phyloP scores from a whole-genome alignment of 1,284 basidiomycete species.

The Cryptococcus sp. region DNA sequence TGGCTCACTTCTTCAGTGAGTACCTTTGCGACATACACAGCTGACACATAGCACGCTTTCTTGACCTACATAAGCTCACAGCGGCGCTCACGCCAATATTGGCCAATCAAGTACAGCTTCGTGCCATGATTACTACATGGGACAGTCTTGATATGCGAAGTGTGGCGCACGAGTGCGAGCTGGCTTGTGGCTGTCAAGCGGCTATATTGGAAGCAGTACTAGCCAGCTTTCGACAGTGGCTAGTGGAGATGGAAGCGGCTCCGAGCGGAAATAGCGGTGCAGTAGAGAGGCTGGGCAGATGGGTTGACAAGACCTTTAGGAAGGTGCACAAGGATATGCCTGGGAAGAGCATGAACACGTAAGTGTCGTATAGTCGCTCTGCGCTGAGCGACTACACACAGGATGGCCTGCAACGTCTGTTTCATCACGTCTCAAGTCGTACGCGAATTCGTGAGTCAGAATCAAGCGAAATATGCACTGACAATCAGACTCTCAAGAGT shows the following conservation, averaged over 20 bases:
- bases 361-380: not conserved
- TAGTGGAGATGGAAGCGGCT: constrained; percentile 21
- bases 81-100: constrained; percentile 40
- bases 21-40: not conserved
- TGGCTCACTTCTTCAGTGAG: constrained; percentile 39
- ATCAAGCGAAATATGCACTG: not conserved
- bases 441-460: constrained; percentile 38
- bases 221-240: constrained; percentile 32
- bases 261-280: constrained; percentile 9
- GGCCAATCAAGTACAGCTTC: constrained; percentile 27
- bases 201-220: constrained; percentile 28
- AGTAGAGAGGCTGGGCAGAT: constrained; percentile 23
- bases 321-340: constrained; percentile 8
- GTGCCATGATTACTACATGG: constrained; percentile 39
- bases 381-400: constrained; percentile 1
- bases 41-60: constrained; percentile 33
- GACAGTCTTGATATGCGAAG: constrained; percentile 29
- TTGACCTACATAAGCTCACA: constrained; percentile 41
- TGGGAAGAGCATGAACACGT: constrained; percentile 13
- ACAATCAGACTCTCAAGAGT: constrained; percentile 35
- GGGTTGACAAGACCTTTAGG: constrained; percentile 20
- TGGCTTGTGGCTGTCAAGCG: constrained; percentile 32
- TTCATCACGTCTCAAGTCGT: constrained; percentile 46
- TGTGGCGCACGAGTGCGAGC: constrained; percentile 38
- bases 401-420: constrained; percentile 34